phyloP scores from a whole-genome alignment of 163 green algal genomes.

The Coccomyxa subellipsoidea region DNA sequence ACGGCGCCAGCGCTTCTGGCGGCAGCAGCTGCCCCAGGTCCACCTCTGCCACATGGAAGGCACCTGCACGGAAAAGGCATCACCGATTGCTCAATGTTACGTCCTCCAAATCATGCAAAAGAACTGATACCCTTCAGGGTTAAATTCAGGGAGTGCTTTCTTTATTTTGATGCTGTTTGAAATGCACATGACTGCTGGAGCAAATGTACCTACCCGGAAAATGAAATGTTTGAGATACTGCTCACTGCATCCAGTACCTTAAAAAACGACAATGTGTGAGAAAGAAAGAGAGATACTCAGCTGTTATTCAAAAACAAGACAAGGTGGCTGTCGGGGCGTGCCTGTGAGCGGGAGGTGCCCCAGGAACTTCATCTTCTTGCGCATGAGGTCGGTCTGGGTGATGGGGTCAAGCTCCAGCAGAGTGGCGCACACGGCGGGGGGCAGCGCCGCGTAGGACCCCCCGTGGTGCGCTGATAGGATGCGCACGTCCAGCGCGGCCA shows the following conservation, averaged over 20 bases:
- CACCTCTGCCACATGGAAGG: slow-evolving; percentile 67
- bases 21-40: slow-evolving; percentile 43
- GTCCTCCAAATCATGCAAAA: no score
- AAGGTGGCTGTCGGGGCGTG: background rate
- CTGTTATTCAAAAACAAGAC: background rate
- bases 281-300: no score
- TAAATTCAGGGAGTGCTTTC: no score
- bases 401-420: slow-evolving; percentile 76
- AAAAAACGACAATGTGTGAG: no score
- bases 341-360: slow-evolving; percentile 64
- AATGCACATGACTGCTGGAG: background rate
- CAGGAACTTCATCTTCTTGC: slow-evolving; percentile 51
- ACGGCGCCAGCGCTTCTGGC: slow-evolving; percentile 49
- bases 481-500: slow-evolving; percentile 67
- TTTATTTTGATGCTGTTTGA: background rate
- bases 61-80: slow-evolving; percentile 25
- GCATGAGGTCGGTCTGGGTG: slow-evolving; percentile 48
- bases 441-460: slow-evolving; percentile 9
- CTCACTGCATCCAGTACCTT: no score
- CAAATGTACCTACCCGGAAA: no score
- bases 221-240: no score
- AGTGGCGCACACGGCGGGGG: background rate
- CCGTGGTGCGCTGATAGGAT: slow-evolving; percentile 59
- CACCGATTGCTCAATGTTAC: background rate
- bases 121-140: no score